Percentiles rank a stretch among this genome's conserved stretches.
Conservation (phyloP, 345 rosid genomes). For the Murraya koenigii region DNA sequence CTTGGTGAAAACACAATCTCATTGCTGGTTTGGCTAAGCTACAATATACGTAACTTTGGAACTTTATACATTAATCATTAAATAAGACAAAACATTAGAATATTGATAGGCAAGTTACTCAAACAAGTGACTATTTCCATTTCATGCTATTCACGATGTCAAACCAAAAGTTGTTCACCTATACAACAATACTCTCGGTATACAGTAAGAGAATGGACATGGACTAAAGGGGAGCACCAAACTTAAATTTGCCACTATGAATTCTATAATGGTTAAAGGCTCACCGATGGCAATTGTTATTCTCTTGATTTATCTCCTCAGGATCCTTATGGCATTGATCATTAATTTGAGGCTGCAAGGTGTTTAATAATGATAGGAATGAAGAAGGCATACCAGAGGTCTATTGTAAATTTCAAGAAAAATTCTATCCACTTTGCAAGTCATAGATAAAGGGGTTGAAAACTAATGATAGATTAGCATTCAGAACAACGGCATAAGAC, state of each 20-base stretch:
- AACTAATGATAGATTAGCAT: no score
- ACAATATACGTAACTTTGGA: no score
- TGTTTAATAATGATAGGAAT: background rate
- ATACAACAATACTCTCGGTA: background rate
- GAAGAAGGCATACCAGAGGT: no score
- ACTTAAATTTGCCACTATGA: background rate
- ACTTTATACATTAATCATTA: background rate
- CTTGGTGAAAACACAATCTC: background rate
- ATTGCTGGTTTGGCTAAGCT: background rate
- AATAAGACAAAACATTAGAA: background rate
- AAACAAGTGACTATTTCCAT: background rate
- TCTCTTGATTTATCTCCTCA: constrained; percentile 68
- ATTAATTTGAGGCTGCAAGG: constrained; percentile 69
- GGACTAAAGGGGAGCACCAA: background rate
- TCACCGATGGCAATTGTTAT: constrained; percentile 28
- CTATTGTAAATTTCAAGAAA: background rate
- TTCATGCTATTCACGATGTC: background rate
- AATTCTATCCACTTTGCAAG: background rate
- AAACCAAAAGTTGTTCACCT: background rate
- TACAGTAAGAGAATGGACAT: background rate
- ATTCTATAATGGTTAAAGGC: background rate
- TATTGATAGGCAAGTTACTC: background rate
- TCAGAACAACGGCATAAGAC: background rate
- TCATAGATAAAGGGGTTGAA: no score
- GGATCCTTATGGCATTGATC: constrained; percentile 90